A percentile compares a stretch with the other conserved stretches of the same genome.
Conservation (phyloP, 306 rosid species). For the Cicer judaicum region DNA sequence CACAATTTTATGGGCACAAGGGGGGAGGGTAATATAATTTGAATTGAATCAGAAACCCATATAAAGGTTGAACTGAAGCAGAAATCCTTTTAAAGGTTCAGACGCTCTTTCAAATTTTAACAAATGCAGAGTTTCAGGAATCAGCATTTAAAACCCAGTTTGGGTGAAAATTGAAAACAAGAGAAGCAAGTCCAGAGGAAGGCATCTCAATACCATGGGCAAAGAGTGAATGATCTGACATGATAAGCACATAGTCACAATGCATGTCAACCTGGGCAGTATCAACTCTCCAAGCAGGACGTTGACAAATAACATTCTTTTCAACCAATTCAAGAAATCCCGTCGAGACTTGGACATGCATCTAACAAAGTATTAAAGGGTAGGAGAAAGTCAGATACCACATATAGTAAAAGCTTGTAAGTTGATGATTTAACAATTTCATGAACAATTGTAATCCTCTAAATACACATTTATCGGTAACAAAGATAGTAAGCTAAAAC, state of each 20-base stretch:
- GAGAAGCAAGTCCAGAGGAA: constrained; percentile 20
- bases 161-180: constrained; percentile 14
- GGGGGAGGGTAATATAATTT: not conserved
- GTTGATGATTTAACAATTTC: not conserved
- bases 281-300: constrained; percentile 86
- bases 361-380: constrained; percentile 51
- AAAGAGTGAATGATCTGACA: constrained; percentile 88
- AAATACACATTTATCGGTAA: not conserved
- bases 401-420: not conserved
- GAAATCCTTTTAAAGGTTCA: constrained; percentile 8
- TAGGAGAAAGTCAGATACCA: constrained; percentile 42
- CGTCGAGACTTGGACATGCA: constrained; percentile 57
- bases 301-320: constrained; percentile 59
- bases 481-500: not conserved
- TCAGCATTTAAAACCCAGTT: constrained; percentile 6
- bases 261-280: constrained; percentile 65
- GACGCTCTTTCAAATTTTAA: not conserved
- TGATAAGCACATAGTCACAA: constrained; percentile 67
- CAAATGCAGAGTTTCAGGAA: constrained; percentile 6
- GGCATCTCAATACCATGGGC: constrained; percentile 55
- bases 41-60: constrained; percentile 11
- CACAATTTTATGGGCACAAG: constrained; percentile 17
- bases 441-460: not conserved
- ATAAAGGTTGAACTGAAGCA: constrained; percentile 7
- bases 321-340: constrained; percentile 70